phyloP scores from a whole-genome alignment of 164 flowering plant genomes.

The Kalanchoe fedtschenkoi region DNA sequence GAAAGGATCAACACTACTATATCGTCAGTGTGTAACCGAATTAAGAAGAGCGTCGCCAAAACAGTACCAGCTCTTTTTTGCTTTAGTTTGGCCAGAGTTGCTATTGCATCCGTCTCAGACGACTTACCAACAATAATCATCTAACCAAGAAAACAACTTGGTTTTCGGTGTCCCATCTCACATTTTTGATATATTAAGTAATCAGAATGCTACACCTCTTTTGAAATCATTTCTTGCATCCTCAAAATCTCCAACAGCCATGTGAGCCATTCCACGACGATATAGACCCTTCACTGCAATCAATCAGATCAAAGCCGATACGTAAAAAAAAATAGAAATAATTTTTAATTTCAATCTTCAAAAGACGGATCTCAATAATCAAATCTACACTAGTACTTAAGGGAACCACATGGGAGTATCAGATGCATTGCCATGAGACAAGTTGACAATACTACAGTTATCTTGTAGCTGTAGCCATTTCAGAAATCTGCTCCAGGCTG shows the following conservation, averaged over 20 bases:
- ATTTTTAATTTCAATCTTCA: neutral
- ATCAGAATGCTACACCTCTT: constrained; percentile 31
- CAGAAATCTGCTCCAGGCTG: neutral
- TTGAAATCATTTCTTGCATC: constrained; percentile 79
- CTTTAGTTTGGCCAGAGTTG: too few species aligned
- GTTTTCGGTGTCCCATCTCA: neutral
- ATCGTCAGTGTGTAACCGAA: too few species aligned
- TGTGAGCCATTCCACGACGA: constrained; percentile 95
- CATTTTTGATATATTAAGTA: neutral
- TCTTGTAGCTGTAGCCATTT: neutral
- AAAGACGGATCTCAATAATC: neutral
- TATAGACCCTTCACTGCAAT: constrained; percentile 79
- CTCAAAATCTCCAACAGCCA: constrained; percentile 83
- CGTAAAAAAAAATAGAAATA: neutral
- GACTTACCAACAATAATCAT: constrained; percentile 76
- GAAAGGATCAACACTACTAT: too few species aligned
- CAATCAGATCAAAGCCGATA: neutral
- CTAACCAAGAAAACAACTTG: constrained; percentile 20
- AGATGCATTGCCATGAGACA: neutral
- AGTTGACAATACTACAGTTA: neutral
- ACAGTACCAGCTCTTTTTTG: too few species aligned
- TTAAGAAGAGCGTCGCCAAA: too few species aligned
- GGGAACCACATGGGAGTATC: neutral
- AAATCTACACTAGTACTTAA: neutral
- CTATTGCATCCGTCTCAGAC: constrained; percentile 77